Evolutionary conservation across 2,329 filamentous ascomycete species (phyloP).

Genomic region (Diaporthe sp.): DNA sequence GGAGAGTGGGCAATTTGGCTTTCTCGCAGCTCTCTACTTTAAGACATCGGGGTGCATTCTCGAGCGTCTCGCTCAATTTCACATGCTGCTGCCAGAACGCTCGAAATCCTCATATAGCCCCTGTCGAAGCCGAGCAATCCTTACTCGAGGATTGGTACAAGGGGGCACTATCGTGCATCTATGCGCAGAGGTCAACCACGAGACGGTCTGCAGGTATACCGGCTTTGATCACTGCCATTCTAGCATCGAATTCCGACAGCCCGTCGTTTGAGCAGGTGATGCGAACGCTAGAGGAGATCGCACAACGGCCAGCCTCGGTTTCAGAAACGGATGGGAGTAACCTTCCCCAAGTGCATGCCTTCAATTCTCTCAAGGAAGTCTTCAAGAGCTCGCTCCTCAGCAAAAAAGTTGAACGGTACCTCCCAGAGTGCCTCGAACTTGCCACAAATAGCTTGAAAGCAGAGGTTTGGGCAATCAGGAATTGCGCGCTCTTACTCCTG

Average conservation of each 20-base stretch:
- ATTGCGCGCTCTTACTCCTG: constrained; percentile 91
- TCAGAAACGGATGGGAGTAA: constrained; percentile 74
- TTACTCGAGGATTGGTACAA: constrained; percentile 80
- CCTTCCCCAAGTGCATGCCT: constrained; percentile 91
- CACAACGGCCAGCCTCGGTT: constrained; percentile 64
- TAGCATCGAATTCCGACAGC: constrained; percentile 73
- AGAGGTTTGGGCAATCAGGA: constrained; percentile 93
- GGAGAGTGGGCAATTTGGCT: constrained; percentile 77
- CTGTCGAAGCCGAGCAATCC: constrained; percentile 52
- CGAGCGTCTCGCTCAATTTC: constrained; percentile 92
- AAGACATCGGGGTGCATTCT: constrained; percentile 92
- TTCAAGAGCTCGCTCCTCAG: constrained; percentile 87
- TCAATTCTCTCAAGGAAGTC: constrained; percentile 93
- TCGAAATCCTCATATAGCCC: constrained; percentile 58
- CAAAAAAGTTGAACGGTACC: constrained; percentile 78
- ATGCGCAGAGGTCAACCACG: constrained; percentile 84
- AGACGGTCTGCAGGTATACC: constrained; percentile 93
- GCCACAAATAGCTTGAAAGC: constrained; percentile 85
- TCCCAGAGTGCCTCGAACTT: constrained; percentile 82
- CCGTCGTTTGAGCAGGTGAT: constrained; percentile 77
- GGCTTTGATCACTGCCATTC: constrained; percentile 84
- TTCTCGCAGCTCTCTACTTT: constrained; percentile 87
- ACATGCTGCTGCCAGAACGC: constrained; percentile 80
- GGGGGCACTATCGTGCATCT: constrained; percentile 78
- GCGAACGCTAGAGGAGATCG: constrained; percentile 71